These are phyloP conservation scores for Argentina anserina DNA, from an alignment of 306 rosid species.

Conservation along the genomic window DNA sequence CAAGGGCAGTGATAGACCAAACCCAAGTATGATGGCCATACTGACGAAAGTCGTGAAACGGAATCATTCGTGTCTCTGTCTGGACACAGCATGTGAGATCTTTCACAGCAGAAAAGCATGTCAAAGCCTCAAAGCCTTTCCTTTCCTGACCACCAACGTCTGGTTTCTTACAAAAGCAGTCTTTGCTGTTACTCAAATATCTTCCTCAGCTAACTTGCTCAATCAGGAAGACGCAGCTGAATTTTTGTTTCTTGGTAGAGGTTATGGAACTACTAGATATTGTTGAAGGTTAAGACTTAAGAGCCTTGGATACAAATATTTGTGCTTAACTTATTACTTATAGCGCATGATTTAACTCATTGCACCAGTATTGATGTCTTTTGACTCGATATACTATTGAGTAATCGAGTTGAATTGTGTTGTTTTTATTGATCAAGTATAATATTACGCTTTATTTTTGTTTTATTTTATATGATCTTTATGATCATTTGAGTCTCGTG, in stretches of 20 bases:
- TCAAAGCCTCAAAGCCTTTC: neutral
- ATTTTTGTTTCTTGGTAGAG: neutral
- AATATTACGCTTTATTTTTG: too few relatives aligned
- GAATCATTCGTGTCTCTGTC: neutral
- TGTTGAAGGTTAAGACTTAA: neutral
- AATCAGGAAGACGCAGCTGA: neutral
- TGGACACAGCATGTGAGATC: constrained; percentile 14
- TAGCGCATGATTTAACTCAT: too few relatives aligned
- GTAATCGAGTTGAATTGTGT: too few relatives aligned
- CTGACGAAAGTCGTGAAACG: neutral
- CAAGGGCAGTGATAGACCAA: neutral
- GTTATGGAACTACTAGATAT: neutral
- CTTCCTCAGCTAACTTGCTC: neutral
- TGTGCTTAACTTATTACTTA: too few relatives aligned
- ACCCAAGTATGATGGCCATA: neutral
- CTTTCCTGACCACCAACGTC: constrained; percentile 4
- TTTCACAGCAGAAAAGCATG: neutral
- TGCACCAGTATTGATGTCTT: too few relatives aligned
- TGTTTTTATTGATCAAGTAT: too few relatives aligned
- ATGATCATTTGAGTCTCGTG: too few relatives aligned
- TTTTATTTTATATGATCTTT: too few relatives aligned
- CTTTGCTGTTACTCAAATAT: neutral
- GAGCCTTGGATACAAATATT: too few relatives aligned
- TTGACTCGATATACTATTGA: too few relatives aligned
- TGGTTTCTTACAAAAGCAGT: neutral